Evolutionary conservation across 139 green algal species (phyloP).

Genomic region (Coelastrella sp.): DNA sequence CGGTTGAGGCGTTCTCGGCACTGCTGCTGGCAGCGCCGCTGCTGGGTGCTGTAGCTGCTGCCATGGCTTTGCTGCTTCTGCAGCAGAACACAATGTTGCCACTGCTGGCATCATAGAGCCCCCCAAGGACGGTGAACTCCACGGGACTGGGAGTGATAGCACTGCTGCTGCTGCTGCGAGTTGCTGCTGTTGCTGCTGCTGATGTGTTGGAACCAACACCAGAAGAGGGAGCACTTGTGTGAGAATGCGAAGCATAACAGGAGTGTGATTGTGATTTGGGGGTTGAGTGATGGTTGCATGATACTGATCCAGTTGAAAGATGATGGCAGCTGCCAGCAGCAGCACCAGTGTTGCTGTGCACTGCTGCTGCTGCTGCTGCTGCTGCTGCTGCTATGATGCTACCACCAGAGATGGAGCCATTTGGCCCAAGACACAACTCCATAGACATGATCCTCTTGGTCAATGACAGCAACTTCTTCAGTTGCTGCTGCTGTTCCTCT

Average conservation of each 20-base stretch:
- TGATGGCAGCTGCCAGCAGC: not conserved
- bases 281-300: not conserved
- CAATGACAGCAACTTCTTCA: not conserved
- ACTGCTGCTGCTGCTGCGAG: not conserved
- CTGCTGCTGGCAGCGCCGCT: no score
- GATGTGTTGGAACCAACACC: no score
- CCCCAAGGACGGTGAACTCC: not conserved
- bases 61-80: not conserved
- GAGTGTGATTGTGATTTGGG: not conserved
- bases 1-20: not conserved
- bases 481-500: constrained; percentile 28
- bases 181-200: not conserved
- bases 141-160: not conserved
- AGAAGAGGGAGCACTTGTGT: no score
- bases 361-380: not conserved
- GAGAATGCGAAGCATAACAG: not conserved
- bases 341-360: not conserved
- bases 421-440: not conserved
- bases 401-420: not conserved
- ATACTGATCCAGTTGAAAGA: not conserved
- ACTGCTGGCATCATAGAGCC: not conserved
- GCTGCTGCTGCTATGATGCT: not conserved
- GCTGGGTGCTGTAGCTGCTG: not conserved
- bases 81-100: constrained; percentile 18
- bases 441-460: constrained; percentile 14